phyloP scores from a whole-genome alignment of 1,139 yeast genomes.

The Hemisphaericaspora xylanilytica region DNA sequence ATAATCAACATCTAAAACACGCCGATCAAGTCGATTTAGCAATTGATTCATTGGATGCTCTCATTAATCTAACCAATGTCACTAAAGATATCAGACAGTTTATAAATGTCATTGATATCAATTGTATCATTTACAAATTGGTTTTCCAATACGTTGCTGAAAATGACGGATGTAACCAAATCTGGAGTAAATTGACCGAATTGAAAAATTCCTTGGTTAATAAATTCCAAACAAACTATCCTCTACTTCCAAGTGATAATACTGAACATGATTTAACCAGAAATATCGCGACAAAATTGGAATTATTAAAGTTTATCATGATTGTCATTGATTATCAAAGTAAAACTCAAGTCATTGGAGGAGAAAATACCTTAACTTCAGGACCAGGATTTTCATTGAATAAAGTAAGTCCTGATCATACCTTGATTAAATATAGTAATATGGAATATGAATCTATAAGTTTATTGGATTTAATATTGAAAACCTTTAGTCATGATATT shows the following conservation, averaged over 20 bases:
- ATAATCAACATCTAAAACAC: constrained; percentile 22
- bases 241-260: constrained; percentile 45
- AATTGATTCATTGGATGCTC: constrained; percentile 36
- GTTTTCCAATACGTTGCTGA: constrained; percentile 44
- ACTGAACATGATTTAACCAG: constrained; percentile 49
- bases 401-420: constrained; percentile 61
- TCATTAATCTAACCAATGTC: constrained; percentile 26
- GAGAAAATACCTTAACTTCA: constrained; percentile 9
- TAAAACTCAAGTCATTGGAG: constrained; percentile 35
- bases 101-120: constrained; percentile 32
- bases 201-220: constrained; percentile 39
- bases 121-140: constrained; percentile 36
- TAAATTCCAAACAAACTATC: constrained; percentile 40
- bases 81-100: constrained; percentile 28
- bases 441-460: constrained; percentile 74
- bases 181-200: constrained; percentile 43
- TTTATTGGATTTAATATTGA: constrained; percentile 63
- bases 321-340: constrained; percentile 71
- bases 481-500: constrained; percentile 53
- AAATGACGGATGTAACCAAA: constrained; percentile 41
- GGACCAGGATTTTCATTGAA: constrained; percentile 52
- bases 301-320: constrained; percentile 70
- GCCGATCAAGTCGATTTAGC: constrained; percentile 44
- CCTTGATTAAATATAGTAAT: constrained; percentile 53
- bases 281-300: constrained; percentile 57